Conservation (phyloP, 2,329 filamentous ascomycete genomes). For the Neofusicoccum ribis region DNA sequence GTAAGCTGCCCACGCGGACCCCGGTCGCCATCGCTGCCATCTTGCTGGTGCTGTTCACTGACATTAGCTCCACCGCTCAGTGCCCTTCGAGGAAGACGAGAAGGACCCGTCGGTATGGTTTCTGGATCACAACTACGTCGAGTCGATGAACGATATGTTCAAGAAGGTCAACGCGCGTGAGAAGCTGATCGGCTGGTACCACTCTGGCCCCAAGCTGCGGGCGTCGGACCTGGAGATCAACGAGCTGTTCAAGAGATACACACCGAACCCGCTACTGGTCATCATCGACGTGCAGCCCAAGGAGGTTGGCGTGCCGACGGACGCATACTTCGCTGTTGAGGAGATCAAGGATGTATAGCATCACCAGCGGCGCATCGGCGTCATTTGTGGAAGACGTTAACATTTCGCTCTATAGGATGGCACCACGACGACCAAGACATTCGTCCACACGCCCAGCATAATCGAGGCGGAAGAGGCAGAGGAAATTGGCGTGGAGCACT, state of each 20-base stretch:
- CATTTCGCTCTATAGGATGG: constrained; percentile 67
- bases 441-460: constrained; percentile 96
- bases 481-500: constrained; percentile 97
- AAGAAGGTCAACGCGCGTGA: constrained; percentile 99
- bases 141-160: constrained; percentile 99
- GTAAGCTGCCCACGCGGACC: constrained; percentile 51
- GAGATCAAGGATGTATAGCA: constrained; percentile 94
- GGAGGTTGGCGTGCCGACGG: constrained; percentile 94
- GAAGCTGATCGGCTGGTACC: constrained; percentile 99
- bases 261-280: constrained; percentile 90
- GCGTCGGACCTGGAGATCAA: constrained; percentile 99
- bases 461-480: constrained; percentile 99
- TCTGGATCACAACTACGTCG: constrained; percentile 98
- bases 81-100: constrained; percentile 98
- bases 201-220: constrained; percentile 94
- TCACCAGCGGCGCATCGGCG: background rate
- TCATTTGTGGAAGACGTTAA: constrained; percentile 4
- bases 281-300: constrained; percentile 99
- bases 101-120: constrained; percentile 99
- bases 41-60: constrained; percentile 22
- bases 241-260: constrained; percentile 99
- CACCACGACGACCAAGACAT: constrained; percentile 94
- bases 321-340: constrained; percentile 98
- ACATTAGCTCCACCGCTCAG: constrained; percentile 48
- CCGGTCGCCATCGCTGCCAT: background rate